Conservation (phyloP, 2,329 filamentous ascomycete species). For the Sclerotinia spermophila region DNA sequence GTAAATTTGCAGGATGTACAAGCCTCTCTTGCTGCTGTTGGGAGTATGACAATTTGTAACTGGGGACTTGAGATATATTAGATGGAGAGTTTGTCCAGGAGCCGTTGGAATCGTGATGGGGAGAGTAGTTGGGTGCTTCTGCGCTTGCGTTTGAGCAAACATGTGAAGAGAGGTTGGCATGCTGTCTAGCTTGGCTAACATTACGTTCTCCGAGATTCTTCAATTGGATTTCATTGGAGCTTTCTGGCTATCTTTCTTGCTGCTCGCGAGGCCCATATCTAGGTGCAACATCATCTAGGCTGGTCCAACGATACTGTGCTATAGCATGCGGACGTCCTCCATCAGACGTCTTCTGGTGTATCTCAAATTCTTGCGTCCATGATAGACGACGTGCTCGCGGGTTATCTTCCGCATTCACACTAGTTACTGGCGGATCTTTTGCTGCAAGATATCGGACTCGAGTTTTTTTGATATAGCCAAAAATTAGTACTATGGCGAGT, state of each 20-base stretch:
- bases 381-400: neutral
- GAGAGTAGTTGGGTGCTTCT: neutral
- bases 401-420: neutral
- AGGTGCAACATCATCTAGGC: neutral
- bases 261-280: neutral
- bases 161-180: neutral
- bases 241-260: neutral
- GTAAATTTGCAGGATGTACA: neutral
- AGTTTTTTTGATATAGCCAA: neutral
- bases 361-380: neutral
- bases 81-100: neutral
- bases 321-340: neutral
- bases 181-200: neutral
- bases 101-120: neutral
- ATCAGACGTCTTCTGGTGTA: neutral
- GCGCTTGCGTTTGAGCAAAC: neutral
- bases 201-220: neutral
- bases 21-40: neutral
- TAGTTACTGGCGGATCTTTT: neutral
- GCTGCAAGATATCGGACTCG: too few species aligned
- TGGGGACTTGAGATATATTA: neutral
- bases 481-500: neutral
- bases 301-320: neutral
- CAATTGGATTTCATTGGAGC: neutral
- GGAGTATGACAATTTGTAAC: neutral